Conservation (phyloP, 2,329 filamentous ascomycete genomes). For the Fusarium staphyleae region DNA sequence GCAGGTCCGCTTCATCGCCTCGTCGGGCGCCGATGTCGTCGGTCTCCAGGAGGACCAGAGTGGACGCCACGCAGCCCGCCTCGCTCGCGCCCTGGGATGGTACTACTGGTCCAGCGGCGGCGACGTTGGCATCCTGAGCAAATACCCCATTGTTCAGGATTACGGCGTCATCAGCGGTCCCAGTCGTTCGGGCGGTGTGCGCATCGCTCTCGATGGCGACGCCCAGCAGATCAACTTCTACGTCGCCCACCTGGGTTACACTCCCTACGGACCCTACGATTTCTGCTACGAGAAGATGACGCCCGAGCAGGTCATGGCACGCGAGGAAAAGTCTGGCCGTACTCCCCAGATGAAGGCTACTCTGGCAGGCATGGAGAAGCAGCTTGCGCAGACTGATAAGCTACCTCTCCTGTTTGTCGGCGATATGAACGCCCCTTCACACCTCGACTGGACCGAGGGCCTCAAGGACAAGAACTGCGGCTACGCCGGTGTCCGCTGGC, state of each 20-base stretch:
- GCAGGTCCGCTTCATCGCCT: slow-evolving; percentile 47
- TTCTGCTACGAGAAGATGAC: slow-evolving; percentile 50
- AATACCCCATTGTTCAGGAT: slow-evolving; percentile 49
- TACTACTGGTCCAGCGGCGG: slow-evolving; percentile 45
- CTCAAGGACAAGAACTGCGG: slow-evolving; percentile 48
- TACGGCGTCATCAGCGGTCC: slow-evolving; percentile 37
- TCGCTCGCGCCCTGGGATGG: slow-evolving; percentile 51
- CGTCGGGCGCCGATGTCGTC: slow-evolving; percentile 46
- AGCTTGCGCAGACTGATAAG: slow-evolving; percentile 43
- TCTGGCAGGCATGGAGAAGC: slow-evolving; percentile 43
- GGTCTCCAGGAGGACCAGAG: slow-evolving; percentile 48
- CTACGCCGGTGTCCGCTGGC: slow-evolving; percentile 47
- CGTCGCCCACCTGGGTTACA: slow-evolving; percentile 48
- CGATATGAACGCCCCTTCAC: slow-evolving; percentile 55
- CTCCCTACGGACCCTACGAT: slow-evolving; percentile 54
- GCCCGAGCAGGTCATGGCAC: slow-evolving; percentile 44
- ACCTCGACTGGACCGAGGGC: slow-evolving; percentile 51
- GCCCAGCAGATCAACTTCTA: slow-evolving; percentile 46
- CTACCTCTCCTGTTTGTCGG: slow-evolving; percentile 49
- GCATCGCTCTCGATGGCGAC: slow-evolving; percentile 46
- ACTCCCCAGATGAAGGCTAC: slow-evolving; percentile 49
- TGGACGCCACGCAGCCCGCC: slow-evolving; percentile 42
- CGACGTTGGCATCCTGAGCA: slow-evolving; percentile 47
- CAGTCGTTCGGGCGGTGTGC: slow-evolving; percentile 40
- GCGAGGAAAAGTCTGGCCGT: slow-evolving; percentile 48